Base-by-base conservation (phyloP, 495 filamentous ascomycete species). In the Acidomyces sp. region DNA sequence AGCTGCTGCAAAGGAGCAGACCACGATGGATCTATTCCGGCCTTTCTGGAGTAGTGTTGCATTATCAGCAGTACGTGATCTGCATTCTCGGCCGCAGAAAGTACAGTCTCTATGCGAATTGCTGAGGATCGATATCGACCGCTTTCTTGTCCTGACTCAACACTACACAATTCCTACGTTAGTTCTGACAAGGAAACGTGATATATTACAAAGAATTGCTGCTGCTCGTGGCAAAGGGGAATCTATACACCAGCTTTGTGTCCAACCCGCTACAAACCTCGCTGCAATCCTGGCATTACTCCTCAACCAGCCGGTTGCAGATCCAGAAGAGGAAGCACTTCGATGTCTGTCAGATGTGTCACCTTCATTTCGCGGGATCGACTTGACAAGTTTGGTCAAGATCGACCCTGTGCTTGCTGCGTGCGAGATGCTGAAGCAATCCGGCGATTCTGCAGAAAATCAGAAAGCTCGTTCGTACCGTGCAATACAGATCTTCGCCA, bases 31-130 rank as follows among this genome's bases (percentile, higher is more conserved):
- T 21, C 57, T 96, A 0, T 79, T 95, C 48, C 71, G 74, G 33
- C 87, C 87, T 6, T 95, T 81, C 56, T 96, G 86, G 86, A 69
- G 72, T 46, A 87, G 68, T 13, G 66, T 97, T 32, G 83, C 84
- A 5, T 72, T 83, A 33, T 70, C 70, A 5, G 80, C 85, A 2
- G 77, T 86, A 12, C 85, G 85, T 56, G 83, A 93, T 46, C 58
- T 95, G 23, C 71, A 77, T 16, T 70, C 71, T 37, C 75, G 77
- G 32, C 90, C 92, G 27, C 80, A 93, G 53, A 82, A 83, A 50
- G 77, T 77, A 6, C 79, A 84, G 45, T 66, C 79, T 26, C 65
- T 97, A 13, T 82, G 86, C 15, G 83, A 92, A 44, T 54, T 95
- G 26, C 62, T 93, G 21, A 71, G 72, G 18, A 74, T 83, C 53